Base-by-base conservation (phyloP, 208 protist genomes). In the Acanthamoeba quina region DNA sequence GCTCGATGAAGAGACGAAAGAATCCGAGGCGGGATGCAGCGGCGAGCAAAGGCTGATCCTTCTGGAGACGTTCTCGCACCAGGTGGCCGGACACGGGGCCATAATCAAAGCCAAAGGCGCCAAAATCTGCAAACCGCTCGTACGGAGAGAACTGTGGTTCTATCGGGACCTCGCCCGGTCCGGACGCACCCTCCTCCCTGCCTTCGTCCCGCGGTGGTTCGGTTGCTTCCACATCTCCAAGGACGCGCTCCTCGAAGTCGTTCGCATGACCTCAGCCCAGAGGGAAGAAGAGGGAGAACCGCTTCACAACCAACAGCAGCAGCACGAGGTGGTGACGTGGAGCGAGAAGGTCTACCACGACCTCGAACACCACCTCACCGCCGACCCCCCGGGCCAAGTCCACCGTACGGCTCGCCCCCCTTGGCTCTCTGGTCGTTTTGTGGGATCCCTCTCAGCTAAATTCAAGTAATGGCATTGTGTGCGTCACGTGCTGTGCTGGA, bases 261-360 rank as follows among this genome's bases (percentile, higher is more conserved):
- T 90, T 62, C 52, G 54, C 15, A 19, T 37, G 15, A 56, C 37
- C 31, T 41, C 10, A n/a, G 82, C 29, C 41, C 26, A 52, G 11
- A 34, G 21, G 21, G 64, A 34, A 56, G 74, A 21, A 15, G 72
- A 80, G 72, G 41, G 41, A 44, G 41, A 44, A 44, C 41, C 41
- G 41, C 41, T 44, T 44, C 41, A 44, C 41, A 47, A 80, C 19
- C 15, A 49, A 49, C 29, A 9, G 31, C 21, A 62, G 13, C 89
- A 82, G 19, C 66, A 9, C 1, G 34, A 76, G 24, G 89, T 83
- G 19, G 31, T 49, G 26, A 93, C 68, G 3, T 76, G 68, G 89
- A 66, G 54, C 31, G 52, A 49, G 21, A 93, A 93, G 31, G 89
- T 93, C n/a, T 76, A 93, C 52, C 64, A 64, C 54, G 49, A 93